Conservation (phyloP, 805 yeast species). For the Wickerhamomyces ciferrii region DNA sequence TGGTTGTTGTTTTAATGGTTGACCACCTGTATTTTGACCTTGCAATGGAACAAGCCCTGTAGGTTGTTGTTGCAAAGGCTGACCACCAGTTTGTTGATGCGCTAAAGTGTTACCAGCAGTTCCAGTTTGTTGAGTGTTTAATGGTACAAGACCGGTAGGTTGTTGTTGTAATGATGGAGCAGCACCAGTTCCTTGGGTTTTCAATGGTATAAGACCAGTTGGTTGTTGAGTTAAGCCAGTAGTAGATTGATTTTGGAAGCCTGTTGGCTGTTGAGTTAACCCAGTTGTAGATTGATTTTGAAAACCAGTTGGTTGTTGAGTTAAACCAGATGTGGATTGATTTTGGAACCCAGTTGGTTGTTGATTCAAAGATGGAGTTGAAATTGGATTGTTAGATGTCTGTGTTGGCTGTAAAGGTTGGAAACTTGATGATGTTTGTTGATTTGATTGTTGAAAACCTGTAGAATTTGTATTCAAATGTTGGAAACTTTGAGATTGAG, state of each 20-base stretch:
- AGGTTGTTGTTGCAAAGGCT: conserved; percentile 20
- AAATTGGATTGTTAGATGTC: conserved; percentile 13
- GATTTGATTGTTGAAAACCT: conserved; percentile 24
- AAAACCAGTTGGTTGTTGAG: conserved; percentile 63
- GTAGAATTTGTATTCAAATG: background rate
- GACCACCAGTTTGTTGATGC: conserved; percentile 55
- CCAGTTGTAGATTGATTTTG: background rate
- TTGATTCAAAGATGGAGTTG: conserved; percentile 5
- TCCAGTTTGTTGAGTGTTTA: conserved; percentile 18
- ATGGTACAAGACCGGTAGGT: conserved; percentile 23
- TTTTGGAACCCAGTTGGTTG: conserved; percentile 25
- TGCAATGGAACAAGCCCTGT: conserved; percentile 24
- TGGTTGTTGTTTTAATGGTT: conserved; percentile 17
- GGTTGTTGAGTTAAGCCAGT: conserved; percentile 45
- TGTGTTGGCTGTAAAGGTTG: conserved; percentile 35
- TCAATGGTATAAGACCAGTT: conserved; percentile 57
- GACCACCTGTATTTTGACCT: conserved; percentile 6
- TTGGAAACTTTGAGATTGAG: conserved; percentile 28
- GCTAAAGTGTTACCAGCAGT: conserved; percentile 32
- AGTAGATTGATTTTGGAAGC: conserved; percentile 7
- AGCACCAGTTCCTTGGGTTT: conserved; percentile 16
- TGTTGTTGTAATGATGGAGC: conserved; percentile 28
- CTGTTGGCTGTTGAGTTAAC: conserved; percentile 29
- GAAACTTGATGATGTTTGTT: conserved; percentile 64
- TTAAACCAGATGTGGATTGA: conserved; percentile 27